Conservation (phyloP, 305 asterid genomes). For the Rubia balearica region DNA sequence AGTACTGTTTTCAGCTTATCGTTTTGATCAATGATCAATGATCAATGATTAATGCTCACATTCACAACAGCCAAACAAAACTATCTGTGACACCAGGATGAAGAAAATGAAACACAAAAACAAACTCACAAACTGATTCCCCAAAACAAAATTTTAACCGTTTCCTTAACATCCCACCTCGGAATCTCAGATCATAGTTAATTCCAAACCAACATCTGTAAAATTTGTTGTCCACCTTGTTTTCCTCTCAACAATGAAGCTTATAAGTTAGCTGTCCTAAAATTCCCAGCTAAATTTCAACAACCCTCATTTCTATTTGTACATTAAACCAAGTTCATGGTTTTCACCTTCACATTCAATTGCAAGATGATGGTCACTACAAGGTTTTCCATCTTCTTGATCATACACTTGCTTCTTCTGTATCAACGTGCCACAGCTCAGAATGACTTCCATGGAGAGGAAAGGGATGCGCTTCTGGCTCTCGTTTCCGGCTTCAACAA, state of each 20-base stretch:
- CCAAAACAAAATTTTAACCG: not conserved
- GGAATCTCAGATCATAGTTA: conserved; percentile 37
- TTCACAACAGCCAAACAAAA: not conserved
- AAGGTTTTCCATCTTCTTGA: conserved; percentile 19
- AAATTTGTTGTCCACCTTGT: conserved; percentile 31
- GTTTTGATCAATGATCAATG: not conserved
- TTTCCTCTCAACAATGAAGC: conserved; percentile 29
- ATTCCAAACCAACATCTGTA: not conserved
- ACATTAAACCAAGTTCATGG: conserved; percentile 5
- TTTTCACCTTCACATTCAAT: not conserved
- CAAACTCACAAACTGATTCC: too few species aligned
- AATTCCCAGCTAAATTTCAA: conserved; percentile 24
- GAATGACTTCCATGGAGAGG: conserved; percentile 38
- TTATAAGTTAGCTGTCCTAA: conserved; percentile 26
- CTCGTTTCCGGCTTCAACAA: conserved; percentile 36
- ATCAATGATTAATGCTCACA: too few species aligned
- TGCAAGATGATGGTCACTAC: conserved; percentile 16
- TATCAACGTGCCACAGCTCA: conserved; percentile 19
- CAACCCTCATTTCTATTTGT: not conserved
- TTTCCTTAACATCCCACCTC: conserved; percentile 8
- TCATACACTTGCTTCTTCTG: conserved; percentile 23
- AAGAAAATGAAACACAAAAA: not conserved
- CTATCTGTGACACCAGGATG: not conserved
- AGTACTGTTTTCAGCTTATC: not conserved
- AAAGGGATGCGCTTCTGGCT: conserved; percentile 42